Base-by-base conservation (phyloP, 192 early-diverging fungal species). In the Coemansia sp. region DNA sequence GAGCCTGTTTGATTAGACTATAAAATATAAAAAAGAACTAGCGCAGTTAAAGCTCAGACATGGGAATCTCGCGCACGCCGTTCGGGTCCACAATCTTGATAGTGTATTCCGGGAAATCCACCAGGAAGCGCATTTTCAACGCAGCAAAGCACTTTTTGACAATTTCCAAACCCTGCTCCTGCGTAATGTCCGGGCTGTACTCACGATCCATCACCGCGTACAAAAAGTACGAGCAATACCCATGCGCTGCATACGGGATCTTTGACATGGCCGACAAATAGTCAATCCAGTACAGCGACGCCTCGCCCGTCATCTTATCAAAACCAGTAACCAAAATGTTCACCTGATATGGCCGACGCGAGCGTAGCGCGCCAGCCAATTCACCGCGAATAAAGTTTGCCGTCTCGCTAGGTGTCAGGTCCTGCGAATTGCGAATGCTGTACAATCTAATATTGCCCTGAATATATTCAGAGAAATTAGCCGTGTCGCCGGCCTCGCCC, bases 391-490 rank as follows among this genome's bases (percentile, higher is more conserved):
- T 89, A 82, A 88, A 98, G 64, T 78, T 88, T 7, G 95, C 91
- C 8, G 87, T 87, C 21, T 91, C 93, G 41, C 84, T 83, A 4
- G 93, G 85, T 52, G 86, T 84, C 66, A 98, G 78, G 58, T 92
- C 90, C 56, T 92, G 86, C 35, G 90, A 89, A 72, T 96, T 92
- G 52, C 88, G 87, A 64, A 98, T 92, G 55, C 89, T 89, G 72
- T 94, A 93, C 15, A 98, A 85, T 76, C 90, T 87, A 59, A 94
- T 85, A 68, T 97, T 98, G 61, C 89, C 83, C 72, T 96, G 92
- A 65, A 98, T 91, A 78, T 93, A 98, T 82, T 98, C 96, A 29
- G 93, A 88, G 85, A 97, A 98, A 64, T 94, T 89, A 23, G 90
- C 89, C 5, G 92, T 91, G 70, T 98, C 96, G 53, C 94, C 94